Conservation (phyloP, 768 basidiomycete genomes). For the Tulasnella sp. region DNA sequence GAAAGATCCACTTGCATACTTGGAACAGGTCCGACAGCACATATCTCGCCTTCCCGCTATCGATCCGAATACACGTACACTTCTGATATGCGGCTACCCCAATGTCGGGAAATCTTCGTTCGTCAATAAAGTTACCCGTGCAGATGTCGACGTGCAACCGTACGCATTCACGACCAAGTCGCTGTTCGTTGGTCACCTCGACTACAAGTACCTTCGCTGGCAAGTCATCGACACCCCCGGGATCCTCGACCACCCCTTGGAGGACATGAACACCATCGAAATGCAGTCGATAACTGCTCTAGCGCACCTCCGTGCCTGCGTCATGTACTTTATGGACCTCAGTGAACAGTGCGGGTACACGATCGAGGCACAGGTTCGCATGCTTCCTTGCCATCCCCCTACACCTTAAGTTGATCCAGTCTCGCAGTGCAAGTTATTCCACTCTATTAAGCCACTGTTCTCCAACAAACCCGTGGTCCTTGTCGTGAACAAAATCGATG, state of each 20-base stretch:
- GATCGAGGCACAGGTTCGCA: constrained; percentile 80
- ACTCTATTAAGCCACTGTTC: constrained; percentile 98
- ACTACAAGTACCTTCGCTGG: constrained; percentile 99
- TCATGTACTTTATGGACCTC: constrained; percentile 98
- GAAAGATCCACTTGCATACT: constrained; percentile 95
- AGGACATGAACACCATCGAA: constrained; percentile 99
- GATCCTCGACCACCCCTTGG: constrained; percentile 91
- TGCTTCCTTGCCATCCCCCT: constrained; percentile 2
- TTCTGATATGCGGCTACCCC: constrained; percentile 96
- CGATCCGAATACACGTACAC: constrained; percentile 94
- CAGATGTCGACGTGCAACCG: constrained; percentile 98
- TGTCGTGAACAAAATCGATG: constrained; percentile 97
- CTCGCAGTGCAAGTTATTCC: constrained; percentile 27
- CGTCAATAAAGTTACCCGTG: constrained; percentile 98
- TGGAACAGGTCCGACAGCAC: constrained; percentile 98
- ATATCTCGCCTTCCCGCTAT: constrained; percentile 96
- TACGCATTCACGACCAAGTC: constrained; percentile 99
- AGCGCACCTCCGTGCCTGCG: constrained; percentile 86
- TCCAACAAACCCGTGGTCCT: constrained; percentile 83
- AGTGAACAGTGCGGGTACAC: constrained; percentile 98
- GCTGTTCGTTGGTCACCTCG: constrained; percentile 94
- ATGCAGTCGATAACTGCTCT: constrained; percentile 99
- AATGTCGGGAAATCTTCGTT: constrained; percentile 99
- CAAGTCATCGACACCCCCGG: constrained; percentile 99
- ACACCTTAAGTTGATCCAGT: background rate